Evolutionary conservation across 495 filamentous ascomycete genomes (phyloP), one percentile per base, ranked within the genome.

Genomic region (Hypomontagnella submonticulosa): DNA sequence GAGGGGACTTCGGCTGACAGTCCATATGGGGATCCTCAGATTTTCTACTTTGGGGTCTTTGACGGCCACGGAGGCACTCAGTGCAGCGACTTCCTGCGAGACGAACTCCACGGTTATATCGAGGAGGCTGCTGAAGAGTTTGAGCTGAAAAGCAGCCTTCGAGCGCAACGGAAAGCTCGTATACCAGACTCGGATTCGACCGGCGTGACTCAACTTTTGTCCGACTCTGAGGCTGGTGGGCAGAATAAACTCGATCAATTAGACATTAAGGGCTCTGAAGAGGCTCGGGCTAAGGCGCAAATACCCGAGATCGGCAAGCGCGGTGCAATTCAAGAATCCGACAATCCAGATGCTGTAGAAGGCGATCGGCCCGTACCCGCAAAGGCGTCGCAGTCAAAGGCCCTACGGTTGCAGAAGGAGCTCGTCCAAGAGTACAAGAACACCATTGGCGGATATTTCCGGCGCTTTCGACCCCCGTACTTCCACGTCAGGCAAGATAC

Each of bases 31-130:
- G 93, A 97, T 73, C 93, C 93, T 6, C 93, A 97, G 71, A 90
- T 97, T 5, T 99, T 99, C 76, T 99, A 98, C 75, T 99, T 96
- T 77, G 92, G 85, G 2, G 88, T 98, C 0, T 99, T 98, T 70
- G 95, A 99, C 79, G 95, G 95, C 16, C 95, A 99, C 80, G 95
- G 95, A 16, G 95, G 95, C 13, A 84, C 80, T 32, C 91, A 97
- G 69, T 98, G 95, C 72, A 94, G 90, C 72, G 85, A 86, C 13
- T 98, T 96, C 63, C 76, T 97, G 50, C 87, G 89, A 58, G 90
- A 97, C 47, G 81, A 88, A 51, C 82, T 99, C 60, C 95, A 98
- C 75, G 85, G 87, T 13, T 96, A 96, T 71, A 87, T 99, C 41
- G 94, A 99, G 74, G 84, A 91, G 61, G 84, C 90, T 0, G 89